Evolutionary conservation across 352 stramenopile species (phyloP), one percentile per base, ranked within the genome.

Genomic region (Thraustotheca clavata): DNA sequence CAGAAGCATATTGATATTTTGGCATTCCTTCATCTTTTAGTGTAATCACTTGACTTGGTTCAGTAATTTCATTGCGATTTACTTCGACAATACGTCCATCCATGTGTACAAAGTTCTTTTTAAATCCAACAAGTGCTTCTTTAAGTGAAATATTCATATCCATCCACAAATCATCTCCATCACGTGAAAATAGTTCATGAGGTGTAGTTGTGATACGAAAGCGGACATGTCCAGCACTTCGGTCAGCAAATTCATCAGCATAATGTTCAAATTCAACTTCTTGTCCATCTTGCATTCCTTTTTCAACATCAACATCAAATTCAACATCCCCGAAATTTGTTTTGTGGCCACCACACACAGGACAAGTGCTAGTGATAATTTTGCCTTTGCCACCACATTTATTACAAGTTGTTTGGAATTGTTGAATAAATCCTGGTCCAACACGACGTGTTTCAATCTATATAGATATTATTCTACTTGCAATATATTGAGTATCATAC

Each of bases 11-110:
- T 71, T 96, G 89, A 50, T 94, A 76, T 67, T 96, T 83, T 16
- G 96, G 95, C 95, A 99, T 98, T 49, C 96, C 96, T 71, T 99
- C 96, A 54, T 84, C 77, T n/a, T 75, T 70, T 20, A 98, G 67
- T 62, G 86, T 76, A 31, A 87, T 80, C 0, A 98, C 88, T 68
- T 98, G 89, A 35, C 95, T 88, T 46, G 87, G 90, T 49, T 97
- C 88, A 14, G 92, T 98, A 31, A 98, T 81, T 0, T 78, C 71
- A 26, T 91, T 69, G n/a, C 92, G 83, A 36, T 84, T 80, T 24
- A 98, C 74, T 29, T 81, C 78, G 26, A 98, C 96, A 55, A 71
- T 49, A 34, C 94, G 88, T 38, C 91, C 95, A 73, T 99, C 96
- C 40, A 99, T 71, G 74, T 99, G 94, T 39, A 73, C 88, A 35